Evolutionary conservation across 2,329 filamentous ascomycete species (phyloP), one percentile per base, ranked within the genome.

Genomic region (Epichloe typhina): DNA sequence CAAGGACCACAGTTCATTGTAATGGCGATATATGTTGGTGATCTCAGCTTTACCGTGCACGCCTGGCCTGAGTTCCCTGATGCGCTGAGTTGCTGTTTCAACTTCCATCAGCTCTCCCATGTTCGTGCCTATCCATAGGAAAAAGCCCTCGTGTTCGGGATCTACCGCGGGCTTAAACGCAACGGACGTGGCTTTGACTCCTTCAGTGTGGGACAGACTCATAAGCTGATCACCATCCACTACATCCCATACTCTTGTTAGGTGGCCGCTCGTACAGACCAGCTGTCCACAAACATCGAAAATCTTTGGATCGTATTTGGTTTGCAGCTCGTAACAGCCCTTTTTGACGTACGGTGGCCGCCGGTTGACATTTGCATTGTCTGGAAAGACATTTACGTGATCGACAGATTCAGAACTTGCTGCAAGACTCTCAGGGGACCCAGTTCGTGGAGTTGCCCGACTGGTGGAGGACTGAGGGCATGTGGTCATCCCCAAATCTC

Each of bases 1-100:
- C 46, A 98, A 66, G 0, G 90, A 90, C 93, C 93, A 98, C 64
- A 98, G 79, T 61, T 96, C 87, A 57, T 88, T 88, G 55, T 81
- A 84, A 64, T 94, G 85, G 39, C 93, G 82, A 62, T 88, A 85
- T 41, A 98, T 95, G 59, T 83, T 88, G 55, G 87, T 79, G 47
- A 98, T 78, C 58, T 95, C 87, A 54, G 82, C 77, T 41, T 87
- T 81, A 7, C 82, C 80, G 60, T 97, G 93, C 2, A 86, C 86
- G 47, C 75, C 81, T 2, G 77, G 69, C 59, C 85, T 87, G 17
- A 77, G 84, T 31, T 77, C 73, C 13, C 87, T 73, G 44, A 95
- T 74, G 37, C 76, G 80, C 61, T 90, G 83, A 0, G 82, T 83
- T 2, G 74, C 71, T 50, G 97, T 79, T 63, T 98, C 90, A 43